A percentile compares a stretch with the other conserved stretches of the same genome.
These are phyloP conservation scores for Cyberlindnera nakhonratchasimensis DNA, from an alignment of 805 yeast genomes.

Conservation along the genomic window DNA sequence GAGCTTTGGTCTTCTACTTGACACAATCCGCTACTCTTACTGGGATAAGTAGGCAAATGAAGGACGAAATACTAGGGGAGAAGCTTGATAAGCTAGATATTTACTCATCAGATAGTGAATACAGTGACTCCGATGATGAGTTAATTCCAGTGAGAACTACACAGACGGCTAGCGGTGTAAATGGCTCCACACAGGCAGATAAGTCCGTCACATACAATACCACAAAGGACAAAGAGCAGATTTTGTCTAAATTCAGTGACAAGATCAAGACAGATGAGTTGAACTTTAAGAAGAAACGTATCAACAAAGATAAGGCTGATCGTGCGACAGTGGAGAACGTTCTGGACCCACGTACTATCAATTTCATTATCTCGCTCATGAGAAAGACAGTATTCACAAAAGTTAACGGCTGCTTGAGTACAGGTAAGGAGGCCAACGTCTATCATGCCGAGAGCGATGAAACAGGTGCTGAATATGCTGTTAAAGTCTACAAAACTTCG, in stretches of 20 bases:
- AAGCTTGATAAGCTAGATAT: conserved; percentile 3
- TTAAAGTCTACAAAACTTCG: conserved; percentile 93
- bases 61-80: not conserved
- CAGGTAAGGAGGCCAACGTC: conserved; percentile 99
- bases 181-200: too few relatives aligned
- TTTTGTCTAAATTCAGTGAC: conserved; percentile 60
- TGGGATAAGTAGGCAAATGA: not conserved
- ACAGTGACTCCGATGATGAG: conserved; percentile 6
- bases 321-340: conserved; percentile 98
- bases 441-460: conserved; percentile 64
- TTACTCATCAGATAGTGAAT: conserved; percentile 5
- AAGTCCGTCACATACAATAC: conserved; percentile 13
- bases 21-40: not conserved
- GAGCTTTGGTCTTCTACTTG: not conserved
- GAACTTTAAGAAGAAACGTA: conserved; percentile 51
- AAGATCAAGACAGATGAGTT: conserved; percentile 63
- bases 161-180: too few relatives aligned
- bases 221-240: conserved; percentile 39
- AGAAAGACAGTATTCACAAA: conserved; percentile 80
- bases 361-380: conserved; percentile 75
- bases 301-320: conserved; percentile 78
- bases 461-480: conserved; percentile 63
- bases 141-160: not conserved
- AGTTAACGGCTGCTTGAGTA: conserved; percentile 89
- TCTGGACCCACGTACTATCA: conserved; percentile 88